Evolutionary conservation across 306 rosid genomes (phyloP).

Genomic region (Castanea mollissima): DNA sequence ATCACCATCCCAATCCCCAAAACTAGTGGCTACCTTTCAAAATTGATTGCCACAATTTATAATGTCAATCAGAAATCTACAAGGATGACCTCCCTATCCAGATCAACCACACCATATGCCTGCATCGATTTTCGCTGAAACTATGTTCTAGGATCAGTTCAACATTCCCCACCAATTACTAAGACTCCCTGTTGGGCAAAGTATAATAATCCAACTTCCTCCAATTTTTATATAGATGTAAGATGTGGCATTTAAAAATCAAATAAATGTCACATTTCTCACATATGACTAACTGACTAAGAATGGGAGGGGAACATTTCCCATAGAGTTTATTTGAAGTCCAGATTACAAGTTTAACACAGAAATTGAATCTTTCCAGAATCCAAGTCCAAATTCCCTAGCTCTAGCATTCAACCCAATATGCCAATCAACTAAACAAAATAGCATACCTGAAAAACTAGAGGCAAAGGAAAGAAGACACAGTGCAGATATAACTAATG

Average conservation of each 20-base stretch:
- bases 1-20: too few species aligned
- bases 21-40: too few species aligned
- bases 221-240: too few species aligned
- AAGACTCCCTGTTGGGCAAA: not conserved
- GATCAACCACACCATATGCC: too few species aligned
- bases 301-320: too few species aligned
- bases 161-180: not conserved
- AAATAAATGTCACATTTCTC: too few species aligned
- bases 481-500: slow-evolving; percentile 68
- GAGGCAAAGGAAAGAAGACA: slow-evolving; percentile 48
- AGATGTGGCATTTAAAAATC: too few species aligned
- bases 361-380: not conserved
- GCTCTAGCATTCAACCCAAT: not conserved
- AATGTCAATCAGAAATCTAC: not conserved
- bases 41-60: not conserved
- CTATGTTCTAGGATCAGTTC: not conserved
- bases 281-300: too few species aligned
- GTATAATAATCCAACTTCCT: too few species aligned
- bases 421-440: slow-evolving; percentile 3
- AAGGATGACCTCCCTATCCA: not conserved
- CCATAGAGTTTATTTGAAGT: not conserved
- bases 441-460: slow-evolving; percentile 45
- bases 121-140: not conserved
- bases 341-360: too few species aligned
- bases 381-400: not conserved